These are phyloP conservation scores for Yarrowia sp. DNA, from an alignment of 805 yeast species.

Conservation along the genomic window DNA sequence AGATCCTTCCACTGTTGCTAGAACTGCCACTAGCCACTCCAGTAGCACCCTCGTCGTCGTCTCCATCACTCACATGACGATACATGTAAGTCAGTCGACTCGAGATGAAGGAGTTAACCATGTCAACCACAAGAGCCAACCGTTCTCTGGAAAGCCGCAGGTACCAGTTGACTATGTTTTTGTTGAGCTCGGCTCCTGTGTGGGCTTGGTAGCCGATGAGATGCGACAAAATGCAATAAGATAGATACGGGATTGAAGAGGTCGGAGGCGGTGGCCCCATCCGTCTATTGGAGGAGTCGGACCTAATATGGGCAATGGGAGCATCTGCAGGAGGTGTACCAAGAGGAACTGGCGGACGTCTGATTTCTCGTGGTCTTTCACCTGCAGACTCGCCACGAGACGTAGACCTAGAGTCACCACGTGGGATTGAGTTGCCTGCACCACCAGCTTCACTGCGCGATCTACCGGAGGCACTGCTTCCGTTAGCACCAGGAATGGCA, in stretches of 20 bases:
- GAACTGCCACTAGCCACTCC: neutral
- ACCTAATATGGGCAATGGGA: neutral
- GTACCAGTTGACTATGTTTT: constrained; percentile 36
- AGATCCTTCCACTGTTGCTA: neutral
- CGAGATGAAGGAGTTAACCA: constrained; percentile 30
- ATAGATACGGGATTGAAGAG: constrained; percentile 17
- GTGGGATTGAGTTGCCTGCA: neutral
- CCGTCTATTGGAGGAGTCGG: neutral
- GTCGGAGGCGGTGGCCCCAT: constrained; percentile 1
- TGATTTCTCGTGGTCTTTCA: too few species aligned
- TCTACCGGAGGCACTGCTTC: neutral
- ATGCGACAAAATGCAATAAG: constrained; percentile 20
- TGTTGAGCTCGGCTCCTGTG: constrained; percentile 32
- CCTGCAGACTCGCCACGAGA: neutral
- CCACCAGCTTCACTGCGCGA: neutral
- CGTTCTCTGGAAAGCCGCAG: constrained; percentile 19
- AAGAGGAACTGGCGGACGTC: too few species aligned
- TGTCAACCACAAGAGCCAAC: constrained; percentile 16
- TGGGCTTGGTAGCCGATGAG: constrained; percentile 32
- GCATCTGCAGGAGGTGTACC: too few species aligned
- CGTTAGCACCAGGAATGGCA: neutral
- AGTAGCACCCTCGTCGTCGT: constrained; percentile 1
- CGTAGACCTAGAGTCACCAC: neutral
- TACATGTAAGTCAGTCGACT: constrained; percentile 11
- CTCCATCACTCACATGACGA: constrained; percentile 5